Base-by-base conservation (phyloP, 176 grass and related monocot species). In the Eleusine coracana region DNA sequence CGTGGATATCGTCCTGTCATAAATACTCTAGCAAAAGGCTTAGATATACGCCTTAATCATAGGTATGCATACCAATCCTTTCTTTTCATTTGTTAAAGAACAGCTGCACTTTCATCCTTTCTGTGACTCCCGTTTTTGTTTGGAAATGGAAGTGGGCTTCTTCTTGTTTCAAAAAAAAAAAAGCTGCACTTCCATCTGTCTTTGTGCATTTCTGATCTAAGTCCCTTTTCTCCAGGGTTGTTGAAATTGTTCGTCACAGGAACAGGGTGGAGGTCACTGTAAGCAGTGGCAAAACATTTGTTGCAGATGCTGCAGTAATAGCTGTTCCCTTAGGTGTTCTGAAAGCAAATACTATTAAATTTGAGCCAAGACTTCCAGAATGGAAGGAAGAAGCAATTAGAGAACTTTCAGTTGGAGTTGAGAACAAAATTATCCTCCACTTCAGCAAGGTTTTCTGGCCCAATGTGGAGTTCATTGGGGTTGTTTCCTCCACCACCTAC, bases 391-490 rank as follows among this genome's bases (percentile, higher is more conserved):
- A 92, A 70, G 93, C 97, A 59, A 92, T 99, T 80, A 82, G 82
- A 74, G 87, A 90, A 49, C 77, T 99, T 44, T 81, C 90, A 29
- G 83, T 99, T 68, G 97, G 97, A 83, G 86, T 90, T 3, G 97
- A 99, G 52, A 99, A 99, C 86, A 99, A 99, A 79, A 96, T 99
- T 80, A 88, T 88, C 62, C 88, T 99, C 66, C 97, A 99, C 71
- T 99, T 99, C 56, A 74, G 89, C 51, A 89, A 90, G 80, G 89
- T 99, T 80, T 99, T 99, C 87, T 99, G 97, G 97, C 93, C 93
- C 87, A 99, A 99, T 25, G 97, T 99, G 60, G 97, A 99, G 89
- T 99, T 99, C 72, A 64, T 96, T 50, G 97, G 97, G 73, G 86
- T 99, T 23, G 93, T 99, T 87, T 90, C 97, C 74, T 81, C 89